Conservation (phyloP, 1,284 basidiomycete species). For the Puccinia polysora region DNA sequence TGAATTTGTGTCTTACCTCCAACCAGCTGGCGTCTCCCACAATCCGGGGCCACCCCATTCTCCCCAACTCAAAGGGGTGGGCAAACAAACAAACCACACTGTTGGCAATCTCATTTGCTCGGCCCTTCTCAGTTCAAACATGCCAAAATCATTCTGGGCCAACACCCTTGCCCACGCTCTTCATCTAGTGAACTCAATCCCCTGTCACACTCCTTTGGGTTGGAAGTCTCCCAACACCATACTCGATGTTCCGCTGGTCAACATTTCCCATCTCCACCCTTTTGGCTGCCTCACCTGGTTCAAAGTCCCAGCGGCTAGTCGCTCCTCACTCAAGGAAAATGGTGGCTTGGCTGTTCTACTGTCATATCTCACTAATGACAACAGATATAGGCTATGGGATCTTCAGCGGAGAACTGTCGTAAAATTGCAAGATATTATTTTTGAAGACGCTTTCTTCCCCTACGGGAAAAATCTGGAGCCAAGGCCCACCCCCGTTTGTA, state of each 20-base stretch:
- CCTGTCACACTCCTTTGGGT: conserved; percentile 18
- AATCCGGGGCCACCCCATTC: conserved; percentile 54
- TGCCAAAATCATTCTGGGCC: conserved; percentile 53
- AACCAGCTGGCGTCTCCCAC: conserved; percentile 49
- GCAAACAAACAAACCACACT: conserved; percentile 51
- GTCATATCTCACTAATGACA: conserved; percentile 1
- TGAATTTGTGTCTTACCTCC: conserved; percentile 50
- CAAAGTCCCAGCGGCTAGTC: conserved; percentile 12
- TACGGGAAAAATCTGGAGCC: not conserved
- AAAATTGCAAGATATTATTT: conserved; percentile 4
- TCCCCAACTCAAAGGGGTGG: conserved; percentile 52
- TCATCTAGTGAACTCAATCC: conserved; percentile 53
- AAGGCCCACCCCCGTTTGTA: not conserved
- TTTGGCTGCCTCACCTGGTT: conserved; percentile 20
- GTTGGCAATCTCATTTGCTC: conserved; percentile 48
- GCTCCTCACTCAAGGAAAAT: not conserved
- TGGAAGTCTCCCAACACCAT: not conserved
- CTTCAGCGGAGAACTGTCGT: not conserved
- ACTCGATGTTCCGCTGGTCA: not conserved
- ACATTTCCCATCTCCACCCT: not conserved
- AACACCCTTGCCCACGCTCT: conserved; percentile 51
- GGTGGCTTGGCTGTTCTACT: not conserved
- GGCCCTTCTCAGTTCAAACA: conserved; percentile 48
- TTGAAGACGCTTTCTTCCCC: not conserved
- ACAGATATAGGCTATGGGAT: conserved; percentile 6